Conservation (phyloP, 345 rosid species). For the Syzygium grande region DNA sequence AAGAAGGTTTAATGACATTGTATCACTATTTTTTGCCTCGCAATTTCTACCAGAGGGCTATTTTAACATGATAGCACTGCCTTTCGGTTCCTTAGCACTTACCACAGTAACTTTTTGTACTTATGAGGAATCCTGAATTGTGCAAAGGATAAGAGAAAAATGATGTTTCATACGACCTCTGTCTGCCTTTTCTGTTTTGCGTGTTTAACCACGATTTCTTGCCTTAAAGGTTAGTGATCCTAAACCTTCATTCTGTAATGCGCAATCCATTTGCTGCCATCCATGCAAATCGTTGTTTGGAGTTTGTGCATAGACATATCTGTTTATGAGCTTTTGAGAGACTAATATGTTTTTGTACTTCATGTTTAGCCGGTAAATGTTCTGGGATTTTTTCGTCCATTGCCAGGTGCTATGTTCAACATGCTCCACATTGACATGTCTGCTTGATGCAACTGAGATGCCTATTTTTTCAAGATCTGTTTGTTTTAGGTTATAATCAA, state of each 20-base stretch:
- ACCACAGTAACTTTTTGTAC: background rate
- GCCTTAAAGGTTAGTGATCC: background rate
- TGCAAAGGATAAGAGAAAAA: background rate
- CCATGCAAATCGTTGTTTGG: background rate
- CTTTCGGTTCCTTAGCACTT: background rate
- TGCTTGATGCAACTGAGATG: background rate
- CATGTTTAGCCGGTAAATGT: background rate
- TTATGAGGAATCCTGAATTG: background rate
- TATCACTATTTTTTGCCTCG: no score
- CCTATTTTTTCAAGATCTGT: background rate
- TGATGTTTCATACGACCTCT: background rate
- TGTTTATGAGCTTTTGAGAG: background rate
- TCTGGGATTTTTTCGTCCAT: background rate
- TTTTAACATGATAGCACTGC: background rate
- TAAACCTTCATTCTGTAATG: background rate
- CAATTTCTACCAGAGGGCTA: background rate
- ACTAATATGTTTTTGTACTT: background rate
- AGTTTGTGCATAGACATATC: background rate
- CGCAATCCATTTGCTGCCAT: background rate
- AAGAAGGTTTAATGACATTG: background rate
- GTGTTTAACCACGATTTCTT: background rate
- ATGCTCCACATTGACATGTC: background rate
- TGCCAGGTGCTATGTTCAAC: background rate
- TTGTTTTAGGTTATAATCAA: background rate
- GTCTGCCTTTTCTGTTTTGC: background rate